Base-by-base conservation (phyloP, 495 filamentous ascomycete species). In the Xylaria nigripes region DNA sequence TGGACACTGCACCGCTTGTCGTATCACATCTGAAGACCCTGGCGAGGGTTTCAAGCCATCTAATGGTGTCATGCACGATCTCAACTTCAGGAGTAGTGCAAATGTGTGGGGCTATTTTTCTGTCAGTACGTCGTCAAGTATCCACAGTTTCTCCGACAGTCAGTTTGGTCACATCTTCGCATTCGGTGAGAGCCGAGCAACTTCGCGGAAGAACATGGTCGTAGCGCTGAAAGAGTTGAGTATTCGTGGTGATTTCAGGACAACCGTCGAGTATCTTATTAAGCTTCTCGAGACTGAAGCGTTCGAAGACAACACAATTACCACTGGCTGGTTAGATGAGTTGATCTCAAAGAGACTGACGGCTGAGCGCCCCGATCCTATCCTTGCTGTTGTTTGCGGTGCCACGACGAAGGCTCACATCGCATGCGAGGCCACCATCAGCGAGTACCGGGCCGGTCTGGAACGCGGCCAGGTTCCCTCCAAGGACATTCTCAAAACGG, bases 51-150 rank as follows among this genome's bases (percentile, higher is more conserved):
- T 99, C 82, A 99, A 99, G 79, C 93, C 93, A 50, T 99, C 93
- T 19, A 92, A 90, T 65, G 93, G 93, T 82, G 95, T 89, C 55
- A 93, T 99, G 84, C 93, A 96, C 74, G 93, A 99, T 67, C 76
- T 99, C 61, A 99, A 99, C 77, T 99, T 99, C 84, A 81, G 93
- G 55, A 90, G 85, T 76, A 96, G 91, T 61, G 96, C 93, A 42
- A 99, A 99, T 63, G 93, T 96, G 36, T 99, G 93, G 93, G 93
- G 93, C 78, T 99, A 99, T 73, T 99, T 99, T 83, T 99, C 93
- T 29, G 93, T 99, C 70, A 88, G 93, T 73, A 90, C 90, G 16
- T 82, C 89, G 36, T 90, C 90, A 76, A 89, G 90, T 72, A 99
- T 99, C 59, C 93, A 99, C 82, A 95, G 87, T 68, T 99, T 95